Evolutionary conservation across 1,284 basidiomycete species (phyloP), one percentile per base, ranked within the genome.

Genomic region (Cutaneotrichosporon dermatis): DNA sequence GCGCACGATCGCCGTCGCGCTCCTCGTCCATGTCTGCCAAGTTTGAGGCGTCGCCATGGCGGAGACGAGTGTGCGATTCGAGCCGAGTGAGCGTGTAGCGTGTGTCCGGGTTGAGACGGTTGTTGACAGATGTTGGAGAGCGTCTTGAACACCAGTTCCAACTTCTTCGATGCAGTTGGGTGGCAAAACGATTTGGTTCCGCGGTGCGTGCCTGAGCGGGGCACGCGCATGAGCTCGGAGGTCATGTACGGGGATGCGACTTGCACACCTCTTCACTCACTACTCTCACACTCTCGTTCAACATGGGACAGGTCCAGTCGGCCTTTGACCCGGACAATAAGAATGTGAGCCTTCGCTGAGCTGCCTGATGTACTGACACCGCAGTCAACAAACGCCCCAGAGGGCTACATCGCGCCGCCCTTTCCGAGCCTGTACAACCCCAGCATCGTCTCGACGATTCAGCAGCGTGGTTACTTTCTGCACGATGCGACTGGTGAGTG

Each of bases 391-490:
- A 59, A 71, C 35, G 34, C 53, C 53, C 75, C 75, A 1, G 66
- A 65, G 12, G 69, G 67, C 25, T 77, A 77, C 55, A 52, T 56
- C 8, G 66, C 63, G 2, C 81, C 80, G 13, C 53, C 72, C 39
- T 83, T 81, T 72, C 82, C 82, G 11, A 82, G 82, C 6, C 73
- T 83, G 1, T 83, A 83, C 67, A 76, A 79, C 64, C 79, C 80
- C n/a, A 66, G 71, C 36, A 62, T 82, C 48, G 75, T 79, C 55
- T 62, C 62, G 4, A 75, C 72, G 6, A 51, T 58, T 4, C 51
- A 62, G 40, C 66, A 74, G 57, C 39, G 56, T 6, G 75, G 75
- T 0, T 66, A 69, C 41, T 76, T 82, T 53, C 65, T 79, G 25
- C 76, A 80, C 46, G 73, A 82, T 54, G 73, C 79, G n/a, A 71